Evolutionary conservation across 768 basidiomycete genomes (phyloP), one percentile per base, ranked within the genome.

Genomic region (Naematelia aurantialba): DNA sequence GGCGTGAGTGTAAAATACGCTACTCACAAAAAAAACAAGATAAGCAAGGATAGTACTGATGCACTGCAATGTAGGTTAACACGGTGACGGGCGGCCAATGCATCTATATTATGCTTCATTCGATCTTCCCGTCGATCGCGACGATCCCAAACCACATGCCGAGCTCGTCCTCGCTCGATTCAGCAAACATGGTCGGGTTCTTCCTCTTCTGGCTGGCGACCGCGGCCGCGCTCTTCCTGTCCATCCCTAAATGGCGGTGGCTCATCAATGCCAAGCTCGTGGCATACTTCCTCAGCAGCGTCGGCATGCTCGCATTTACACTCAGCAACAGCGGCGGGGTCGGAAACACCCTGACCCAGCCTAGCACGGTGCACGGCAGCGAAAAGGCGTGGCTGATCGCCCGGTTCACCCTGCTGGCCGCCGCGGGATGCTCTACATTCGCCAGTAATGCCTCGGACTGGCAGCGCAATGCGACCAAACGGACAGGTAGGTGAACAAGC

Each of bases 371-470:
- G 0, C 55, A 60, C 22, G 67, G 67, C 5, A 44, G 39, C 19
- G 56, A 55, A 21, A 63, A 53, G 27, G 61, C 59, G 11, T 69
- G 67, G 67, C 49, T 63, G 44, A 69, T 69, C 51, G 67, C 66
- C 22, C 54, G 67, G 12, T 66, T 69, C 56, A 63, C 61, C 4
- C 39, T 69, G 17, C 52, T 63, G 34, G 49, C 65, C 14, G 71
- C 73, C 0, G 70, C 73, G 0, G 60, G 61, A 5, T 74, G 73
- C 44, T 58, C 61, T 1, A 74, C 73, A 0, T 74, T 74, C 30
- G 70, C 68, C 2, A 49, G 44, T 27, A 74, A 74, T 48, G 70
- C 73, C 10, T 34, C 59, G 12, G 72, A 70, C 55, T 73, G 67
- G 65, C 69, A 70, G 52, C 56, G 71, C 3, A 68, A 68, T 45